Percentiles rank a stretch among this genome's conserved stretches.
These are phyloP conservation scores for Cystofilobasidium ferigula DNA, from an alignment of 768 basidiomycete genomes.

Conservation along the genomic window DNA sequence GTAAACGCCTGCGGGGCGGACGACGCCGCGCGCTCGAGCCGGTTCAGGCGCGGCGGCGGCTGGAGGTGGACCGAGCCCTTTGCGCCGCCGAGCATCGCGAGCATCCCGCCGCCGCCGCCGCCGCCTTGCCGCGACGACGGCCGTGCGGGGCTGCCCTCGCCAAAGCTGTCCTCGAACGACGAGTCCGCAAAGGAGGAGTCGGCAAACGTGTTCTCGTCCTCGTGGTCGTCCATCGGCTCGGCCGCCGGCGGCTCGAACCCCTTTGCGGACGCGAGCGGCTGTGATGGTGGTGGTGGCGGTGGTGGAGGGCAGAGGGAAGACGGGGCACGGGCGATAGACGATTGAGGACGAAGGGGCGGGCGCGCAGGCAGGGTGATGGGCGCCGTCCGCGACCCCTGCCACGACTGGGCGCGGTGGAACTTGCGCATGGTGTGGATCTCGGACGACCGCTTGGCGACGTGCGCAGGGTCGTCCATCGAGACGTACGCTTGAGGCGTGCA, in stretches of 20 bases:
- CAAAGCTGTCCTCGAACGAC: conserved; percentile 1
- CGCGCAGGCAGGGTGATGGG: conserved; percentile 1
- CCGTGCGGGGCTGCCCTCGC: conserved; percentile 1
- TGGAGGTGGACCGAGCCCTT: background rate
- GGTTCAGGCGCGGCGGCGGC: background rate
- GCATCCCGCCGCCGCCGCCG: background rate
- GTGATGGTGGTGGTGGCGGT: too few relatives aligned
- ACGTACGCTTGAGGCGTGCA: conserved; percentile 78
- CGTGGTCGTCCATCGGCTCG: background rate
- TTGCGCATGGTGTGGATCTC: conserved; percentile 22
- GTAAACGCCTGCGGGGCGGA: background rate
- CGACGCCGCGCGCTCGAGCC: background rate
- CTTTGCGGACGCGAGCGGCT: background rate
- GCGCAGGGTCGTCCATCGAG: conserved; percentile 85
- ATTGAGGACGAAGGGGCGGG: conserved; percentile 10
- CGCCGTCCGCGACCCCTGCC: conserved; percentile 12
- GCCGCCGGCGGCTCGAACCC: background rate
- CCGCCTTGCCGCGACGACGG: background rate
- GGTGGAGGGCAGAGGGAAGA: too few relatives aligned
- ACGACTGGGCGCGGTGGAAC: conserved; percentile 24
- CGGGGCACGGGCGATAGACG: background rate
- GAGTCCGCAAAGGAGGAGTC: background rate
- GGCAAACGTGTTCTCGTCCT: conserved; percentile 5
- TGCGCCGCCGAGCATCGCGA: background rate
- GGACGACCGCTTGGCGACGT: conserved; percentile 42